Evolutionary conservation across 1,284 basidiomycete genomes (phyloP), one percentile per base, ranked within the genome.

Genomic region (Fomitopsis betulina): DNA sequence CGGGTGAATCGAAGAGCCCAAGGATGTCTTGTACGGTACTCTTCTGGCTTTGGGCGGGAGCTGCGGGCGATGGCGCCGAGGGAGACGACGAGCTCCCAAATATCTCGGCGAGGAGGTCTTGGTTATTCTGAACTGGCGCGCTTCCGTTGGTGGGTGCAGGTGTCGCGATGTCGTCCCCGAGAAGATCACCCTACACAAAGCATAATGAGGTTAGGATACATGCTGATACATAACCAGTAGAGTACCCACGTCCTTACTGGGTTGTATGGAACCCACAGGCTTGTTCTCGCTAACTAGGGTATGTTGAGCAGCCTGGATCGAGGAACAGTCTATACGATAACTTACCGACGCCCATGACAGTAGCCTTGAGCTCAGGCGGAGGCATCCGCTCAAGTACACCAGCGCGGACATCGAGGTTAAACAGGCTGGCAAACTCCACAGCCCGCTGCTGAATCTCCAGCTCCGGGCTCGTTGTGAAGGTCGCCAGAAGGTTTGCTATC

Each of bases 381-480:
- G 97, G 97, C 97, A 99, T 99, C 57, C 94, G 85, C 77, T 99
- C 97, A 59, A 99, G 74, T 0, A 99, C 95, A 49, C 95, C 97
- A n/a, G 85, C 83, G 58, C 88, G 83, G 35, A 96, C 79, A 43
- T 94, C 89, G 17, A 90, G 70, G 37, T 78, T 81, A 68, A 95
- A 91, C 62, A 99, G 72, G 66, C 85, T 92, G 0, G 90, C 90
- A 72, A 96, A 98, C 73, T 99, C 97, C 8, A 99, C 94, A 0
- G 94, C 89, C 47, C 97, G 86, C 72, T 98, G 96, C 72, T 99
- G 97, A 50, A 97, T 81, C 74, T 99, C 97, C 23, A 99, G 79
- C 71, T 99, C 96, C 0, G 89, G 88, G 68, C 87, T 95, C 8
- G 87, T 89, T 45, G 89, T 88, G 72, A 90, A 96, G 51, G 80